Conservation (phyloP, 495 filamentous ascomycete species). For the Penicillium pancosmium region DNA sequence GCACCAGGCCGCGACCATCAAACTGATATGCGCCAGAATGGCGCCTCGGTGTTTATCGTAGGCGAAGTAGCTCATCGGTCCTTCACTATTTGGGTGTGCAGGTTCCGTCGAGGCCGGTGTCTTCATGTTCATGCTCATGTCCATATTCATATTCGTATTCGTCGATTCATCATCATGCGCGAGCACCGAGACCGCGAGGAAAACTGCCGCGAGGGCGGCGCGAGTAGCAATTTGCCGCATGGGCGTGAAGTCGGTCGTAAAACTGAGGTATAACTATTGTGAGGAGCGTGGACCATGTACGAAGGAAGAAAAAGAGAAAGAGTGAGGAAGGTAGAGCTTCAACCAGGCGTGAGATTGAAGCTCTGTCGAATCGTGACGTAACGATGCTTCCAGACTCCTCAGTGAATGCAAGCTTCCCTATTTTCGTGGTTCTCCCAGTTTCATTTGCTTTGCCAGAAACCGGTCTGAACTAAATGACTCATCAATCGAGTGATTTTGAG, state of each 20-base stretch:
- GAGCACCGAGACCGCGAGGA: constrained; percentile 37
- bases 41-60: constrained; percentile 64
- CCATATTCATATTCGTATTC: constrained; percentile 38
- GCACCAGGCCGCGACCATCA: constrained; percentile 83
- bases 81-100: constrained; percentile 15
- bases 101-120: constrained; percentile 42
- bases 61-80: constrained; percentile 72
- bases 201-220: constrained; percentile 36
- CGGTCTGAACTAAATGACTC: not conserved
- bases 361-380: constrained; percentile 36
- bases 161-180: constrained; percentile 41
- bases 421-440: constrained; percentile 4
- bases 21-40: constrained; percentile 75
- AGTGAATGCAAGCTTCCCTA: constrained; percentile 8
- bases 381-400: constrained; percentile 16
- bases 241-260: constrained; percentile 7
- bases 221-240: constrained; percentile 33
- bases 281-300: not conserved
- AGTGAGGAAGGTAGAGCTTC: constrained; percentile 11
- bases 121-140: constrained; percentile 43
- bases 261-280: constrained; percentile 2
- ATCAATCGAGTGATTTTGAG: not conserved
- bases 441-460: not conserved
- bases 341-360: constrained; percentile 19
- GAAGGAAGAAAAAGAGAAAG: constrained; percentile 2